These are phyloP conservation scores for Tardiomyces blankii DNA, from an alignment of 1,139 yeast genomes.

Conservation along the genomic window DNA sequence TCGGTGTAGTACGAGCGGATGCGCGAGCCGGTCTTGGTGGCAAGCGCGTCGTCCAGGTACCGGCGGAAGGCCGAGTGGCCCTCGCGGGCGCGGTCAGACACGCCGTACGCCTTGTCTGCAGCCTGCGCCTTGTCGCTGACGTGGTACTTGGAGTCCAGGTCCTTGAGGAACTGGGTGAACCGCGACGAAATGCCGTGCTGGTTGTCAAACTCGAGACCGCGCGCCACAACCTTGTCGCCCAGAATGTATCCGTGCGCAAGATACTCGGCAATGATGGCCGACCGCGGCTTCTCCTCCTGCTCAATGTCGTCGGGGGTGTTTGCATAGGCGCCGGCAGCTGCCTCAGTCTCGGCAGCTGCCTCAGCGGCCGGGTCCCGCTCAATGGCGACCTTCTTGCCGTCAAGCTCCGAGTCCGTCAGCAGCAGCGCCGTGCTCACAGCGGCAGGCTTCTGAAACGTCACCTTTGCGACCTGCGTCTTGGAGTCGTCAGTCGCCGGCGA, in stretches of 20 bases:
- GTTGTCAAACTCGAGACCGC: slow-evolving; percentile 47
- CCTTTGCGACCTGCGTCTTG: slow-evolving; percentile 32
- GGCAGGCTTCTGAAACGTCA: slow-evolving; percentile 44
- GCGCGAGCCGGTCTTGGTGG: slow-evolving; percentile 36
- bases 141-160: slow-evolving; percentile 50
- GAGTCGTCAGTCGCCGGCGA: slow-evolving; percentile 16
- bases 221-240: slow-evolving; percentile 49
- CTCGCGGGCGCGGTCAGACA: slow-evolving; percentile 25
- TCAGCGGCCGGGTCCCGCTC: slow-evolving; percentile 28
- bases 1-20: slow-evolving; percentile 42
- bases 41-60: slow-evolving; percentile 39
- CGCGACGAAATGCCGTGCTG: slow-evolving; percentile 49
- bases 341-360: slow-evolving; percentile 15
- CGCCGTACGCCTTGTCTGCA: slow-evolving; percentile 31
- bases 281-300: slow-evolving; percentile 72
- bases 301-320: slow-evolving; percentile 34
- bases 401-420: slow-evolving; percentile 64
- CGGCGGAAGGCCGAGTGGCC: slow-evolving; percentile 30
- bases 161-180: slow-evolving; percentile 44
- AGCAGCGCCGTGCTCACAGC: slow-evolving; percentile 69
- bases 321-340: slow-evolving; percentile 9
- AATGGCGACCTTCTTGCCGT: slow-evolving; percentile 43
- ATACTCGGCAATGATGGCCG: slow-evolving; percentile 66
- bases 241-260: slow-evolving; percentile 60
- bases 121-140: slow-evolving; percentile 41